Base-by-base conservation (phyloP, 768 basidiomycete species). In the Mycena filopes region DNA sequence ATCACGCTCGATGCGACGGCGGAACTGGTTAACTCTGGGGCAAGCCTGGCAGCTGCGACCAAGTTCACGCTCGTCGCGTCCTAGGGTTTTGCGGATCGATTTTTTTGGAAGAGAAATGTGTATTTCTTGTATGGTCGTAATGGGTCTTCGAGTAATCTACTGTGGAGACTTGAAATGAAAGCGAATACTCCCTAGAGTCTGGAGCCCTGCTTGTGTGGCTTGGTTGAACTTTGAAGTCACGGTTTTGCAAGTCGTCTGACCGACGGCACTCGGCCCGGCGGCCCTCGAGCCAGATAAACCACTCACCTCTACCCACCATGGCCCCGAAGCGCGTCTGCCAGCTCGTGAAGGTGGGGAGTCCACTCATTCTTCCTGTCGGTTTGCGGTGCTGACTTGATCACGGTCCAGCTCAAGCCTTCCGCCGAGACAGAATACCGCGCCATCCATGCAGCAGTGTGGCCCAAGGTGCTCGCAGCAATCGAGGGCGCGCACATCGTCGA, bases 381-480 rank as follows among this genome's bases (percentile, higher is more conserved):
- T n/a, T n/a, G n/a, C n/a, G n/a, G n/a, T n/a, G n/a, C n/a, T n/a
- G n/a, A n/a, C n/a, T n/a, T n/a, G n/a, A n/a, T n/a, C n/a, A 16
- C 28, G 43, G n/a, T 1, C 25, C 26, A 89, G 88, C 83, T 89
- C 61, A 89, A 86, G 73, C 86, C 87, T 3, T 77, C 79, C 4
- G 75, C 78, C 5, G 82, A 76, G 18, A 80, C 76, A 11, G 86
- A 87, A 67, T 90, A 89, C 77, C 84, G 82, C 60, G 70, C 74
- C n/a, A 74, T 89, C 45, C 92, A 93, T 68, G 80, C 82, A 0
- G 80, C 79, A 8, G 88, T 90, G 47, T 93, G 91, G 89, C 89
- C 89, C 3, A 79, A 83, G 23, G 90, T 93, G 4, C 86, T 93
- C 25, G 84, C 82, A 26, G 83, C 90, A 10, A 80, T 92, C 25